These are phyloP conservation scores for Ogataea paraovalis DNA, from an alignment of 805 yeast species.

Conservation along the genomic window DNA sequence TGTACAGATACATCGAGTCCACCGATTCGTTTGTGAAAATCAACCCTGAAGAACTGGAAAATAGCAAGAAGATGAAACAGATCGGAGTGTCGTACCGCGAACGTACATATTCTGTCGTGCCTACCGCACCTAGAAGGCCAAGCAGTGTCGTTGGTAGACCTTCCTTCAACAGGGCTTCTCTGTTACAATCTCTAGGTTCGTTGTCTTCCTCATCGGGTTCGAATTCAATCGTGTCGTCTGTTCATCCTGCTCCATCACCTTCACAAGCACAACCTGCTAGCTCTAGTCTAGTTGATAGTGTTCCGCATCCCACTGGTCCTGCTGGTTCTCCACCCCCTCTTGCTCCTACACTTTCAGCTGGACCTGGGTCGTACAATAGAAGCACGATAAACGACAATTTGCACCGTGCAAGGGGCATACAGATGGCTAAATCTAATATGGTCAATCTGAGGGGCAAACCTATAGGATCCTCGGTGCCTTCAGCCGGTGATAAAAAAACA, in stretches of 20 bases:
- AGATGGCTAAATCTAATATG: neutral
- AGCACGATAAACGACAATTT: neutral
- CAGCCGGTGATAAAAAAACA: neutral
- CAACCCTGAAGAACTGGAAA: conserved; percentile 39
- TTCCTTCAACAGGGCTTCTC: neutral
- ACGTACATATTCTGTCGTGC: conserved; percentile 68
- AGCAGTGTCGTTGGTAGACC: conserved; percentile 7
- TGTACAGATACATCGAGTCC: conserved; percentile 80
- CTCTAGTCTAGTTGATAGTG: neutral
- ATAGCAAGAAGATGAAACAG: conserved; percentile 58
- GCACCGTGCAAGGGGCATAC: neutral
- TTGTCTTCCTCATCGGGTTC: neutral
- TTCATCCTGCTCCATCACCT: too few species aligned
- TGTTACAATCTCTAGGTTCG: neutral
- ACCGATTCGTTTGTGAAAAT: conserved; percentile 76
- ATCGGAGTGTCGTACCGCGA: conserved; percentile 68
- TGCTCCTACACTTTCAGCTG: too few species aligned
- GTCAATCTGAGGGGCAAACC: neutral
- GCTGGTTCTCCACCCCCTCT: too few species aligned
- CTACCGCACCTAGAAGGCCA: conserved; percentile 56
- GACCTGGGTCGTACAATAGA: neutral
- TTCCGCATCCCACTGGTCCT: neutral
- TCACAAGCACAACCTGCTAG: too few species aligned
- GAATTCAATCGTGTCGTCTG: neutral
- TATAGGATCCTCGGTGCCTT: too few species aligned